Conservation (phyloP, 129 eudicot species). For the Flaveria trinervia region DNA sequence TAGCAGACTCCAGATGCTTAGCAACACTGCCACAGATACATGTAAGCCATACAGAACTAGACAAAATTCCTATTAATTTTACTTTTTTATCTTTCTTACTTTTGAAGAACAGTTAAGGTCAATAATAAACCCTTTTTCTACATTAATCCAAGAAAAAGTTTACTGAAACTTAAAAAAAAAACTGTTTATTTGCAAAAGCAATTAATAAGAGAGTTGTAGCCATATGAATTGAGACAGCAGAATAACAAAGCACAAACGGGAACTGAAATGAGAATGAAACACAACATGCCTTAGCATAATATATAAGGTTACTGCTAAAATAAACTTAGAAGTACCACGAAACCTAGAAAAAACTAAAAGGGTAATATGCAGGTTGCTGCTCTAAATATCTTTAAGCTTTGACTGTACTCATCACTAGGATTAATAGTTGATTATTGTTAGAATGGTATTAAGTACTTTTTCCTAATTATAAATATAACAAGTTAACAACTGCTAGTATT, state of each 20-base stretch:
- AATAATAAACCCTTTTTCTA: background rate
- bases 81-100: background rate
- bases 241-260: conserved; percentile 5
- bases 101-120: background rate
- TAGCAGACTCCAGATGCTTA: conserved; percentile 83
- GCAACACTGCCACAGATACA: conserved; percentile 54
- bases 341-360: background rate
- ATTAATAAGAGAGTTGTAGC: background rate
- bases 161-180: background rate
- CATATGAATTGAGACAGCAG: conserved; percentile 2
- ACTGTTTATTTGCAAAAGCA: background rate
- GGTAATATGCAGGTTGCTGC: background rate
- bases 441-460: background rate
- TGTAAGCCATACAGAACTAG: conserved; percentile 6
- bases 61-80: background rate
- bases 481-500: background rate
- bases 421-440: background rate
- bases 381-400: background rate
- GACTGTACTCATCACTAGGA: background rate
- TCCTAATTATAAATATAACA: background rate
- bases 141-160: background rate
- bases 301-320: background rate
- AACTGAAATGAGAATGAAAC: background rate
- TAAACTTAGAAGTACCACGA: background rate
- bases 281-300: background rate